A percentile compares a stretch with the other conserved stretches of the same genome.
phyloP scores from a whole-genome alignment of 1,139 yeast genomes.

The Martiniozyma asiatica region DNA sequence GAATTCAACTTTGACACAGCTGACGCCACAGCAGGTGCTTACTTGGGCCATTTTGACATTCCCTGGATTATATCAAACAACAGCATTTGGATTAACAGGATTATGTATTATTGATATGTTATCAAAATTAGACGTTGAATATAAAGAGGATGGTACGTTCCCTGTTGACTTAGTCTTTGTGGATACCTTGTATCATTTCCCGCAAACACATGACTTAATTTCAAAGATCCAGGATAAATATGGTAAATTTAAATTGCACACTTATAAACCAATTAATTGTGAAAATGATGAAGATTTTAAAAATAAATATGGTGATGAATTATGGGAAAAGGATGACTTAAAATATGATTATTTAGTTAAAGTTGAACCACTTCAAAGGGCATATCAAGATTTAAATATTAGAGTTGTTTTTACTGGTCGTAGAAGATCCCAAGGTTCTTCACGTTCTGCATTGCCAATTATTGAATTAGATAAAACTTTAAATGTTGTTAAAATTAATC shows the following conservation, averaged over 20 bases:
- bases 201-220: slow-evolving; percentile 78
- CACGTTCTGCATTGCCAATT: slow-evolving; percentile 60
- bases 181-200: slow-evolving; percentile 88
- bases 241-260: slow-evolving; percentile 39
- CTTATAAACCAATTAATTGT: slow-evolving; percentile 54
- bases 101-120: slow-evolving; percentile 78
- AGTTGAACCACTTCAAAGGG: slow-evolving; percentile 86
- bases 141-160: slow-evolving; percentile 19
- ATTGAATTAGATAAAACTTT: slow-evolving; percentile 63
- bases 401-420: slow-evolving; percentile 88
- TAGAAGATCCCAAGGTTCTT: slow-evolving; percentile 82
- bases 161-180: slow-evolving; percentile 71
- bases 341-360: slow-evolving; percentile 79
- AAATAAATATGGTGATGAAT: slow-evolving; percentile 51
- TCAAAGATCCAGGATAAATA: slow-evolving; percentile 46
- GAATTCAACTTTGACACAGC: slow-evolving; percentile 44
- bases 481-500: slow-evolving; percentile 75
- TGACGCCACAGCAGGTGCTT: slow-evolving; percentile 61
- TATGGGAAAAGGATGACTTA: slow-evolving; percentile 79
- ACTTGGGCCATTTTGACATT: slow-evolving; percentile 75
- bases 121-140: slow-evolving; percentile 33
- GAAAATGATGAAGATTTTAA: slow-evolving; percentile 54
- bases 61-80: slow-evolving; percentile 77
- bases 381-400: slow-evolving; percentile 60
- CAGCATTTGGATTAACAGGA: slow-evolving; percentile 93